phyloP scores from a whole-genome alignment of 2,329 filamentous ascomycete genomes.

The Penicillium sp. region DNA sequence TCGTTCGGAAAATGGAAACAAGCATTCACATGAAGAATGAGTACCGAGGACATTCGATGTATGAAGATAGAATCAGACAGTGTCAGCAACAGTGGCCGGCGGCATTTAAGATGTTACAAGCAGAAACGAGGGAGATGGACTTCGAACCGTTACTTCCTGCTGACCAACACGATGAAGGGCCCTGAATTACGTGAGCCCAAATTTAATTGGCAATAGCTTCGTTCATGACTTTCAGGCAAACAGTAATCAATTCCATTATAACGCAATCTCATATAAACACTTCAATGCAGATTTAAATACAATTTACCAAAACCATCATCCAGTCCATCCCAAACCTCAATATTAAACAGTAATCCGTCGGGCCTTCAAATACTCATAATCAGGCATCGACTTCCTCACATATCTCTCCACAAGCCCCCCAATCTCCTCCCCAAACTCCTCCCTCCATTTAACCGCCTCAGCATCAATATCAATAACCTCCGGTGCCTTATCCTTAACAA shows the following conservation, averaged over 20 bases:
- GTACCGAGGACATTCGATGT: too few species aligned
- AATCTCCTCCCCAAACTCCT: constrained; percentile 34
- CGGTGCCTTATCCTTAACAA: constrained; percentile 34
- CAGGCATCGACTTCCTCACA: constrained; percentile 37
- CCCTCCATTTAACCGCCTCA: constrained; percentile 37
- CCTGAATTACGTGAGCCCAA: too few species aligned
- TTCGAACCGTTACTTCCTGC: too few species aligned
- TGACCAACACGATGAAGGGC: too few species aligned
- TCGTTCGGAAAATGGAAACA: too few species aligned
- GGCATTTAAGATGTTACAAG: too few species aligned
- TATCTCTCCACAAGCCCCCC: constrained; percentile 24
- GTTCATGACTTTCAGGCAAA: too few species aligned
- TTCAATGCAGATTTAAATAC: background rate
- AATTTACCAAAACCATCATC: background rate
- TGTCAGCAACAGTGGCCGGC: too few species aligned
- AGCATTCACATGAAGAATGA: background rate
- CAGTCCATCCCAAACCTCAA: background rate
- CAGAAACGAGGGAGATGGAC: too few species aligned
- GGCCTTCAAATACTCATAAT: constrained; percentile 42
- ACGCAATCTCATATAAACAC: background rate
- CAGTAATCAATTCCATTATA: too few species aligned
- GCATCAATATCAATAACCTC: constrained; percentile 32
- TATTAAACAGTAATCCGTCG: constrained; percentile 14
- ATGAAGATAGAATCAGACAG: too few species aligned
- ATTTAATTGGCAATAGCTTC: too few species aligned